Percentiles rank a stretch among this genome's conserved stretches.
Conservation (phyloP, 176 grass and related monocot genomes). For the Calamus simplicifolius region DNA sequence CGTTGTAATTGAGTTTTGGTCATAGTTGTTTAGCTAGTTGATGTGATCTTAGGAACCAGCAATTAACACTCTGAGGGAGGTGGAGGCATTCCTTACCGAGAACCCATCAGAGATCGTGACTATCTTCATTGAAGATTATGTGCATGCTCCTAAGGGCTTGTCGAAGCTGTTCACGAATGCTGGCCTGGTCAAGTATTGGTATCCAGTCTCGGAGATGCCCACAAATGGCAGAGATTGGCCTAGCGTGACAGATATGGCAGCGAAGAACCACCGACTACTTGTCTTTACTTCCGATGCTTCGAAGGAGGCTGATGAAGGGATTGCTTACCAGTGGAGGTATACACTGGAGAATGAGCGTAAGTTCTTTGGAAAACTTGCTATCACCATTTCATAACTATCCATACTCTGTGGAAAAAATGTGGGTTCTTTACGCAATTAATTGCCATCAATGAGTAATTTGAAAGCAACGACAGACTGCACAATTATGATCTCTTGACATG, state of each 20-base stretch:
- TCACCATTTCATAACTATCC: no score
- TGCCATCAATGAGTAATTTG: no score
- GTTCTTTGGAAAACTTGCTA: conserved; percentile 1
- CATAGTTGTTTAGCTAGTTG: not conserved
- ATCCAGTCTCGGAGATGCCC: conserved; percentile 83
- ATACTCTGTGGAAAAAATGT: no score
- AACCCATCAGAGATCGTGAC: conserved; percentile 90
- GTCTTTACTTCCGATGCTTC: conserved; percentile 90
- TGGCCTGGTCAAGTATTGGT: conserved; percentile 77
- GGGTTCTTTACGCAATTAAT: no score
- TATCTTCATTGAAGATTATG: conserved; percentile 95
- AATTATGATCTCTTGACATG: no score
- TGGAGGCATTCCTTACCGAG: conserved; percentile 74
- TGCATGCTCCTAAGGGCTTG: conserved; percentile 64
- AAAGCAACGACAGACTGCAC: no score
- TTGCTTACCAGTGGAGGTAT: conserved; percentile 88
- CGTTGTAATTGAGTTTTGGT: no score
- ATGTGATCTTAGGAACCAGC: conserved; percentile 67
- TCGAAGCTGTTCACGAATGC: conserved; percentile 71
- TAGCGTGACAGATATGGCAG: conserved; percentile 69
- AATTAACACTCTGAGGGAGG: conserved; percentile 83
- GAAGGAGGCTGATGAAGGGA: conserved; percentile 83
- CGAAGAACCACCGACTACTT: conserved; percentile 64
- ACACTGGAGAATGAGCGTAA: conserved; percentile 95
- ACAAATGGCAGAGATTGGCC: conserved; percentile 77